Evolutionary conservation across 805 yeast genomes (phyloP).

Genomic region (Nakazawaea laoshanensis): DNA sequence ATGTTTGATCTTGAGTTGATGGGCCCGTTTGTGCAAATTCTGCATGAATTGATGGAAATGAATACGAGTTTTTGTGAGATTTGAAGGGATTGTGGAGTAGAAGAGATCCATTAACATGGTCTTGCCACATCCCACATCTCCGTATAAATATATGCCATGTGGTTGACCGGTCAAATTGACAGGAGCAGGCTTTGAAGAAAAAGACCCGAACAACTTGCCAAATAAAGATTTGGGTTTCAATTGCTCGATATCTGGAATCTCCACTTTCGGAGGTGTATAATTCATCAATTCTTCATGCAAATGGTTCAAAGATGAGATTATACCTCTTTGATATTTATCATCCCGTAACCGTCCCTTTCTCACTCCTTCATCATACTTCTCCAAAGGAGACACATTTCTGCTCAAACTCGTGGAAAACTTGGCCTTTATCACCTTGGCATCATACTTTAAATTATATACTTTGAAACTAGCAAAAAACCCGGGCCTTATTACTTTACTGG

Average conservation of each 20-base stretch:
- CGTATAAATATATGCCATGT: slow-evolving; percentile 83
- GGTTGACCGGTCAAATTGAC: slow-evolving; percentile 39
- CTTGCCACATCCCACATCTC: slow-evolving; percentile 98
- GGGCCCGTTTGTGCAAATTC: slow-evolving; percentile 78
- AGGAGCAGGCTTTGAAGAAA: neutral
- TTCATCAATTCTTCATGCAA: slow-evolving; percentile 44
- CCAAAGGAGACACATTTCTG: slow-evolving; percentile 18
- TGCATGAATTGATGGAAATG: slow-evolving; percentile 99
- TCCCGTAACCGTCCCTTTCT: slow-evolving; percentile 43
- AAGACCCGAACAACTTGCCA: slow-evolving; percentile 3
- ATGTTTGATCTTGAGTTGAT: slow-evolving; percentile 58
- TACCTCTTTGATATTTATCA: slow-evolving; percentile 75
- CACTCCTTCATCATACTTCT: slow-evolving; percentile 21
- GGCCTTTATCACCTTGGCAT: too few relatives aligned
- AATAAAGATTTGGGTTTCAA: slow-evolving; percentile 44
- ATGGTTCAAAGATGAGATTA: slow-evolving; percentile 51
- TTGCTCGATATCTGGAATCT: slow-evolving; percentile 40
- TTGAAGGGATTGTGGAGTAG: slow-evolving; percentile 72
- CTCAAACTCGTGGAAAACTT: too few relatives aligned
- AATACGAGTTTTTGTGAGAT: slow-evolving; percentile 68
- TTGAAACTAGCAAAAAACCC: too few relatives aligned
- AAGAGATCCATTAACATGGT: slow-evolving; percentile 98
- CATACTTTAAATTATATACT: too few relatives aligned
- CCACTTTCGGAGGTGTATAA: slow-evolving; percentile 58
- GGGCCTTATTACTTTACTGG: too few relatives aligned